Percentiles rank a stretch among this genome's conserved stretches.
Evolutionary conservation across 106 monocot species (phyloP).

Genomic region (Hemerocallis citrina): DNA sequence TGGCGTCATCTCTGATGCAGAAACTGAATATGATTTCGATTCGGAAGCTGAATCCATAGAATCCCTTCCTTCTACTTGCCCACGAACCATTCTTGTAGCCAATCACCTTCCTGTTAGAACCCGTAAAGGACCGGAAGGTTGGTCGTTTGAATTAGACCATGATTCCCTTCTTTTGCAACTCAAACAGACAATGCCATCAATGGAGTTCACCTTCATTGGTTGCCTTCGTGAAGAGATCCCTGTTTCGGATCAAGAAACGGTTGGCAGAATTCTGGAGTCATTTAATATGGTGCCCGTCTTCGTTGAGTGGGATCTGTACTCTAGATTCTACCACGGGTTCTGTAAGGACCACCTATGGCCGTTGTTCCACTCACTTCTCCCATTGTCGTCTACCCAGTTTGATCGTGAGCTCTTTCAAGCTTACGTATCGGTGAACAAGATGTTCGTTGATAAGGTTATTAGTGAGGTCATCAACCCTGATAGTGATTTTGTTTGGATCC

Average conservation of each 20-base stretch:
- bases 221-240: slow-evolving; percentile 36
- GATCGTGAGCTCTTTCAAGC: slow-evolving; percentile 40
- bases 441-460: slow-evolving; percentile 46
- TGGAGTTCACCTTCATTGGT: slow-evolving; percentile 39
- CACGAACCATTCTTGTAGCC: slow-evolving; percentile 31
- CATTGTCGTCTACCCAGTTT: slow-evolving; percentile 37
- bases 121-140: slow-evolving; percentile 10
- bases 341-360: slow-evolving; percentile 57
- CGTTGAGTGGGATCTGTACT: slow-evolving; percentile 28
- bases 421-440: slow-evolving; percentile 57
- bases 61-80: slow-evolving; percentile 11
- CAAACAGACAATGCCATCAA: slow-evolving; percentile 13
- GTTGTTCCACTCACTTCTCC: slow-evolving; percentile 45
- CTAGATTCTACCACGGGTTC: slow-evolving; percentile 46
- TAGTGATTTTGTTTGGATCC: slow-evolving; percentile 45
- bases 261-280: slow-evolving; percentile 30
- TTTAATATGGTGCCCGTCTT: slow-evolving; percentile 36
- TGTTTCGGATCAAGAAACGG: slow-evolving; percentile 32
- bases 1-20: slow-evolving; percentile 32
- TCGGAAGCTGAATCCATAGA: neutral
- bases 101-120: slow-evolving; percentile 37
- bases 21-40: slow-evolving; percentile 11
- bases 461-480: slow-evolving; percentile 49
- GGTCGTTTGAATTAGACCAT: slow-evolving; percentile 28
- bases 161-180: slow-evolving; percentile 38